These are phyloP conservation scores for Neonothopanus nambi DNA, from an alignment of 1,284 basidiomycete species.

Conservation along the genomic window DNA sequence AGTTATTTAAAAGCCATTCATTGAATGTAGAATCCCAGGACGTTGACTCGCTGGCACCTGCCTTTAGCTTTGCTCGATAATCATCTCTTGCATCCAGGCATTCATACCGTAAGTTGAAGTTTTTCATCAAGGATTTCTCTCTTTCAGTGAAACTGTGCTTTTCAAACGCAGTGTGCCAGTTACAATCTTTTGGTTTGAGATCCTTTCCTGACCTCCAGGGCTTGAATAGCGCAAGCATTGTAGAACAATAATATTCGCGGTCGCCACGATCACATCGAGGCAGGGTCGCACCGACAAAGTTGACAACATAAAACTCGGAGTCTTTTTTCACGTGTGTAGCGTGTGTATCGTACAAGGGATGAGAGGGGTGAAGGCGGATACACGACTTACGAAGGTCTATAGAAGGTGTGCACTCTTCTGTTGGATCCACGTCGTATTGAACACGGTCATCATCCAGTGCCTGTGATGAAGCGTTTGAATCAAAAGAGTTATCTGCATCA, in stretches of 20 bases:
- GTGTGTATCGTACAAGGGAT: conserved; percentile 4
- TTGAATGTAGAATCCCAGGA: too few species aligned
- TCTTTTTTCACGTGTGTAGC: background rate
- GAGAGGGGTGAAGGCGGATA: background rate
- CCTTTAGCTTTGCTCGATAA: conserved; percentile 18
- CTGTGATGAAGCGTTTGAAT: background rate
- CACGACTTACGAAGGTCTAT: too few species aligned
- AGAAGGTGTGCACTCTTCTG: background rate
- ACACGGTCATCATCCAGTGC: background rate
- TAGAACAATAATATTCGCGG: background rate
- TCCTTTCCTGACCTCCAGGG: conserved; percentile 23
- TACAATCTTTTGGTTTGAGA: conserved; percentile 7
- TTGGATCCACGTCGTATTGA: background rate
- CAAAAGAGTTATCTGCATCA: background rate
- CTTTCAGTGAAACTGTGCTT: conserved; percentile 10
- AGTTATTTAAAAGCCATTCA: too few species aligned
- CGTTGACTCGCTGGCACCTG: background rate
- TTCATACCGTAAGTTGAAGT: conserved; percentile 27
- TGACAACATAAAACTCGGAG: background rate
- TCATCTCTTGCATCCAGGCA: conserved; percentile 28
- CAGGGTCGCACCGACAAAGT: background rate
- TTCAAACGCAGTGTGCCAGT: conserved; percentile 21
- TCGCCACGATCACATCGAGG: background rate
- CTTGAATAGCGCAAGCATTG: conserved; percentile 19
- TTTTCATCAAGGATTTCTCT: conserved; percentile 18